A percentile compares a stretch with the other conserved stretches of the same genome.
phyloP scores from a whole-genome alignment of 129 eudicot species.

The Artemisia argyi region DNA sequence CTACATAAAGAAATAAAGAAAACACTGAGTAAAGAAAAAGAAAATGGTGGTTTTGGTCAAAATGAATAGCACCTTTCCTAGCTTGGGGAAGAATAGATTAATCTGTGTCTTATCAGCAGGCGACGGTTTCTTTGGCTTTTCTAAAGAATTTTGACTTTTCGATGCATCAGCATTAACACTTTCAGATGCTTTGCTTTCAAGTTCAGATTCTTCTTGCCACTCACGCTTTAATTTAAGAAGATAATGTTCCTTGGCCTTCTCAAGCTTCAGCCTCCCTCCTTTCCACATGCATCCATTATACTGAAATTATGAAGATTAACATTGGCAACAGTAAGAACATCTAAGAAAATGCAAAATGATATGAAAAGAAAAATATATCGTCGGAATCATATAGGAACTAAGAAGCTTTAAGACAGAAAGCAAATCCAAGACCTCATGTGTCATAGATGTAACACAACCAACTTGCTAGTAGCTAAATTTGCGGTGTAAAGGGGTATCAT shows the following conservation, averaged over 20 bases:
- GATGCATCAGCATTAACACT: conserved; percentile 27
- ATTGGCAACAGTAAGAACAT: no score
- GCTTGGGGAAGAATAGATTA: conserved; percentile 70
- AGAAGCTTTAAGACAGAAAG: no score
- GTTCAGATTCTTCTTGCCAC: conserved; percentile 70
- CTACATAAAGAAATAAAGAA: neutral
- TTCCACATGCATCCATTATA: conserved; percentile 99
- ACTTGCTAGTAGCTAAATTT: no score
- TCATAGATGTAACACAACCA: no score
- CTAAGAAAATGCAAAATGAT: no score
- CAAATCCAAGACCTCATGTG: no score
- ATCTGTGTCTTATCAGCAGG: conserved; percentile 52
- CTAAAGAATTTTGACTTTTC: conserved; percentile 31
- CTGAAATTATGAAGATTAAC: conserved; percentile 27
- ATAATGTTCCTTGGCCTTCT: conserved; percentile 92
- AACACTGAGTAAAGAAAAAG: conserved; percentile 2
- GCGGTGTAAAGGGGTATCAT: no score
- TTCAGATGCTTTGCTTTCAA: conserved; percentile 28
- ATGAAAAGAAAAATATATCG: no score
- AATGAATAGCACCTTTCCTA: conserved; percentile 60
- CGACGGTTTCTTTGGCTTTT: conserved; percentile 42
- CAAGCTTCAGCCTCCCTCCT: conserved; percentile 84
- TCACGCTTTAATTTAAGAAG: conserved; percentile 66
- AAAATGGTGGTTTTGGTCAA: neutral
- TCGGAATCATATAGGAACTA: no score